Base-by-base conservation (phyloP, 2,329 filamentous ascomycete genomes). In the Neofusicoccum laricinum region DNA sequence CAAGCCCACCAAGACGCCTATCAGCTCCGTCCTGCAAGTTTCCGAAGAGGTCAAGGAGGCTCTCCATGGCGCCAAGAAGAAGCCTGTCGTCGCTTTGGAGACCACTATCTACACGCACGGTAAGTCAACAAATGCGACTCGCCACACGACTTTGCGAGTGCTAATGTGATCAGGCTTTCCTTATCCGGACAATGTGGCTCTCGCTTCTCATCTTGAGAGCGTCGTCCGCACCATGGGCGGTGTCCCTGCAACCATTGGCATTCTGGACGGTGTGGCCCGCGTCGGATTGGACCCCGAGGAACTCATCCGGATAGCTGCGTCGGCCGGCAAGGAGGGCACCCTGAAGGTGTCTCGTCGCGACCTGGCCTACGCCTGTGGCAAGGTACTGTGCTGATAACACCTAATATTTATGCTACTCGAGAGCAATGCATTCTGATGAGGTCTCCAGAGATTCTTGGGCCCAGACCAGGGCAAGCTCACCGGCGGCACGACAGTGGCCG, bases 21-120 rank as follows among this genome's bases (percentile, higher is more conserved):
- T 76, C 66, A 79, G 77, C 76, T 77, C 73, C 77, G 92, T 79
- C 66, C 84, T 96, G 64, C 85, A 83, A 61, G 82, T 97, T 46
- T 93, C 92, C 0, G 89, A 94, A 58, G 94, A 98, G 77, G 89
- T 99, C 12, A 81, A 84, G 61, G 87, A 92, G 73, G 94, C 93
- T 43, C 77, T 97, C 53, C 82, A 86, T 46, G 85, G 86, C 12
- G 15, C 46, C 17, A 61, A 12, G 30, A 88, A 88, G 64, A 88
- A 87, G 71, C 94, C 95, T 0, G 89, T 99, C 3, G 93, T 99
- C 11, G 95, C 94, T 15, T 84, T 99, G 4, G 95, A 99, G 78
- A 93, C 92, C 1, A 97, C 95, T 4, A 98, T 99, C 70, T 98
- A 99, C 78, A 99, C 95, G 1, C 95, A 99, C 78, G 93, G 93